A percentile compares a stretch with the other conserved stretches of the same genome.
These are phyloP conservation scores for Hyaloscypha variabilis DNA, from an alignment of 495 filamentous ascomycete genomes.

Conservation along the genomic window DNA sequence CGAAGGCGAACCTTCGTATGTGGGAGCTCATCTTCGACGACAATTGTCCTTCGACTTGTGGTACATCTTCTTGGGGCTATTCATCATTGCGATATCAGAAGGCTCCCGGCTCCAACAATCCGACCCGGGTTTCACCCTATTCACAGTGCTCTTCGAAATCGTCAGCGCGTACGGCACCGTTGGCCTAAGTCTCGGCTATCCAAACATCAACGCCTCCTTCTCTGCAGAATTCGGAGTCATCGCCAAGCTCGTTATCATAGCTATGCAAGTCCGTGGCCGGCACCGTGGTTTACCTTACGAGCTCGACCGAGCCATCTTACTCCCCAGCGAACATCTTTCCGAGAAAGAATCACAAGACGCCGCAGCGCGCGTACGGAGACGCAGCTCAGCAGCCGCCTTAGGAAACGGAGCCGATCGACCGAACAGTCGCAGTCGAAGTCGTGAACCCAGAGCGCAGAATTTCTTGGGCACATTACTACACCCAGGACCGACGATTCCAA, in stretches of 20 bases:
- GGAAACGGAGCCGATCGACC: not conserved
- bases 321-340: conserved; percentile 78
- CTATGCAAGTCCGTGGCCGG: conserved; percentile 90
- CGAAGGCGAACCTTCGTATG: conserved; percentile 70
- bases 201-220: conserved; percentile 73
- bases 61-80: conserved; percentile 89
- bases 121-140: conserved; percentile 68
- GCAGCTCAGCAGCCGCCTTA: conserved; percentile 7
- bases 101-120: conserved; percentile 58
- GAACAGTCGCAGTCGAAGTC: not conserved
- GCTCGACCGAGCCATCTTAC: conserved; percentile 85
- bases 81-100: conserved; percentile 86
- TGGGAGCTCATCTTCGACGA: conserved; percentile 82
- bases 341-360: conserved; percentile 24
- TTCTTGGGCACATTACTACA: conserved; percentile 26
- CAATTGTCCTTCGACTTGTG: conserved; percentile 95
- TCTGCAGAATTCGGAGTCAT: conserved; percentile 75
- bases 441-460: conserved; percentile 13
- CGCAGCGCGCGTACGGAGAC: conserved; percentile 8
- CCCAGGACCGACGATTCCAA: conserved; percentile 32
- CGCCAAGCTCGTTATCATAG: conserved; percentile 90
- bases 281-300: conserved; percentile 92
- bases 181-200: conserved; percentile 84
- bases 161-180: conserved; percentile 95
- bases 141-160: conserved; percentile 85